Conservation (phyloP, 2,329 filamentous ascomycete species). For the Mollisia scopiformis region DNA sequence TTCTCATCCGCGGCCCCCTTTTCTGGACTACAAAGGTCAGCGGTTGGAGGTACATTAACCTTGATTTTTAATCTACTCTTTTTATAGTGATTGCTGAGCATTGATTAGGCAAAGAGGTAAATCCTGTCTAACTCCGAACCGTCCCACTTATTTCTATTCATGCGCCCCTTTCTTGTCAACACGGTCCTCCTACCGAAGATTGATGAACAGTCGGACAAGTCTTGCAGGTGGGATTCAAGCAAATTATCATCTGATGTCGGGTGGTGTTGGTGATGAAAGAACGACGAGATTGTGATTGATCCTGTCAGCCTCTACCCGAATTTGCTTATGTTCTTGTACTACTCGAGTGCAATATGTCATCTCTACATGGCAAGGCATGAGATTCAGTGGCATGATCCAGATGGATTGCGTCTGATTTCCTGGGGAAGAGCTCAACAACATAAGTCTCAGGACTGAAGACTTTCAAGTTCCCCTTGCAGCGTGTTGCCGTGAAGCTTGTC, state of each 20-base stretch:
- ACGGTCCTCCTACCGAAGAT: neutral
- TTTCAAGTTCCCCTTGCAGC: neutral
- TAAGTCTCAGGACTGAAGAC: neutral
- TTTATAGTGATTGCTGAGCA: neutral
- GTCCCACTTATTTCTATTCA: neutral
- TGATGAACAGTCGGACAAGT: neutral
- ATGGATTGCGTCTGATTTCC: neutral
- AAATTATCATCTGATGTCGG: too few species aligned
- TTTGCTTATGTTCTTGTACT: too few species aligned
- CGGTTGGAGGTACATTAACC: neutral
- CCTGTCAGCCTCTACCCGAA: too few species aligned
- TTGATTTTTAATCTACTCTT: neutral
- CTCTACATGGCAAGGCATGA: too few species aligned
- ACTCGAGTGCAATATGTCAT: too few species aligned
- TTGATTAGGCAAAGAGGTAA: too few species aligned
- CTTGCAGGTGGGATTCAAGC: too few species aligned
- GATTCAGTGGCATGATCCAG: too few species aligned
- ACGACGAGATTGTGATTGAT: too few species aligned
- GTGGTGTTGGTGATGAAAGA: too few species aligned
- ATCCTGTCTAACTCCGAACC: too few species aligned
- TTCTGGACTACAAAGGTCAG: neutral
- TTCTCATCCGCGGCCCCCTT: neutral
- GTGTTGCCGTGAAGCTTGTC: neutral
- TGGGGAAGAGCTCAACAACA: neutral
- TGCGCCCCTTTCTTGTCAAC: neutral